Base-by-base conservation (phyloP, 2,329 filamentous ascomycete species). In the Hypoxylon rubiginosum region DNA sequence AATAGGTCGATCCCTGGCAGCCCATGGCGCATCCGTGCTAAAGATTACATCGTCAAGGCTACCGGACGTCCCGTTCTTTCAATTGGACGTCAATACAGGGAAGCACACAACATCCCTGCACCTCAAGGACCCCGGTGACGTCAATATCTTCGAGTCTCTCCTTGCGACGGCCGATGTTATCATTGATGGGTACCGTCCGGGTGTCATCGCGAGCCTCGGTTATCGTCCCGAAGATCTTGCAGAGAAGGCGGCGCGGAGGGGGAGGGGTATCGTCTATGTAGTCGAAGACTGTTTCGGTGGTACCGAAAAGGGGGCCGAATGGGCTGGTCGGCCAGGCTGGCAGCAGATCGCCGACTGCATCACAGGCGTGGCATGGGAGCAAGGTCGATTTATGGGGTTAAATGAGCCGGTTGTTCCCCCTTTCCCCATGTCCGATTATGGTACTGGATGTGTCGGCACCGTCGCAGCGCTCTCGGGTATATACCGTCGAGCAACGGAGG, bases 211-310 rank as follows among this genome's bases (percentile, higher is more conserved):
- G 13, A 85, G 84, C 52, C 81, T 91, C 5, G 91, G 90, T 2
- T 92, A 91, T 71, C 84, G 88, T 2, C 82, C 87, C 0, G 75
- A 82, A n/a, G 80, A 80, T 26, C 81, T 92, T 9, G 78, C 84
- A 0, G 78, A 84, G 4, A 74, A 89, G 34, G 86, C 86, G 0
- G 79, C 82, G 61, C 77, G 82, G 62, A 83, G 89, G 17, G 84
- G 86, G 3, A 88, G 85, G 72, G 90, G 90, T 1, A 85, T 90
- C 34, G 83, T 92, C 6, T 91, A 91, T 71, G 88, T 92, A 7
- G 85, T 86, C 34, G 90, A 93, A 76, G 89, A 92, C 74, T 92
- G 90, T 75, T 92, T 92, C 70, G 91, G 91, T 0, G 88, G 86
- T 34, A 79, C 84, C 30, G 86, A 85, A 24, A 58, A 58, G 41